A percentile compares a stretch with the other conserved stretches of the same genome.
Evolutionary conservation across 805 yeast species (phyloP).

Genomic region (Sugiyamaella marilandica): DNA sequence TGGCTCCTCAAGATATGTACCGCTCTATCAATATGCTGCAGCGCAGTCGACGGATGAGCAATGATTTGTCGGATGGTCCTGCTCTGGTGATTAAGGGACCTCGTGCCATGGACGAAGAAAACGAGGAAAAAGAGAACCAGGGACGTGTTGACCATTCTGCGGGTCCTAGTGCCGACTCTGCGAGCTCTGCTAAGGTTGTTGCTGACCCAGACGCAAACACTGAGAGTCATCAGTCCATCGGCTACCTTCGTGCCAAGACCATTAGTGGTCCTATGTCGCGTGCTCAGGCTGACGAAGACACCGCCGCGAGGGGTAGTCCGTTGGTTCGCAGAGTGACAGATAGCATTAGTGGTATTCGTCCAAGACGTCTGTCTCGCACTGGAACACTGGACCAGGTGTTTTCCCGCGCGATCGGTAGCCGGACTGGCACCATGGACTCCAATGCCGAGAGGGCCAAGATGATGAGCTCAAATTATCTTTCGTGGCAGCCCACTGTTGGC

Average conservation of each 20-base stretch:
- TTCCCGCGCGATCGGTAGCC: constrained; percentile 2
- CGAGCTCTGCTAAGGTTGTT: not conserved
- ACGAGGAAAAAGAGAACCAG: constrained; percentile 14
- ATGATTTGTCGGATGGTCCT: constrained; percentile 59
- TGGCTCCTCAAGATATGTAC: constrained; percentile 79
- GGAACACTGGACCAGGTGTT: constrained; percentile 6
- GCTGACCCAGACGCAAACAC: not conserved
- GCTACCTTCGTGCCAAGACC: not conserved
- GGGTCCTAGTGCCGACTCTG: no score
- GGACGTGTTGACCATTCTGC: constrained; percentile 3
- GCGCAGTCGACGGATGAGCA: constrained; percentile 28
- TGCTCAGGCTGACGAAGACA: not conserved
- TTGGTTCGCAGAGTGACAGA: not conserved
- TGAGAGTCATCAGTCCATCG: no score
- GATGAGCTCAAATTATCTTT: constrained; percentile 52
- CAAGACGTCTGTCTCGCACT: not conserved
- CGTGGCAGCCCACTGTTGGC: constrained; percentile 89
- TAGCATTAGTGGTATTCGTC: not conserved
- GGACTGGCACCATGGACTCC: constrained; percentile 4
- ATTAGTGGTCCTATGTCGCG: not conserved
- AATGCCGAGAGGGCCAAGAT: not conserved
- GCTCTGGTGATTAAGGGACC: constrained; percentile 77
- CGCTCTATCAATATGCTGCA: constrained; percentile 80
- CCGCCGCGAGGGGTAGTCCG: not conserved
- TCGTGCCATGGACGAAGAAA: constrained; percentile 51